Conservation (phyloP, 2,329 filamentous ascomycete genomes). For the Chaetomium globosum region DNA sequence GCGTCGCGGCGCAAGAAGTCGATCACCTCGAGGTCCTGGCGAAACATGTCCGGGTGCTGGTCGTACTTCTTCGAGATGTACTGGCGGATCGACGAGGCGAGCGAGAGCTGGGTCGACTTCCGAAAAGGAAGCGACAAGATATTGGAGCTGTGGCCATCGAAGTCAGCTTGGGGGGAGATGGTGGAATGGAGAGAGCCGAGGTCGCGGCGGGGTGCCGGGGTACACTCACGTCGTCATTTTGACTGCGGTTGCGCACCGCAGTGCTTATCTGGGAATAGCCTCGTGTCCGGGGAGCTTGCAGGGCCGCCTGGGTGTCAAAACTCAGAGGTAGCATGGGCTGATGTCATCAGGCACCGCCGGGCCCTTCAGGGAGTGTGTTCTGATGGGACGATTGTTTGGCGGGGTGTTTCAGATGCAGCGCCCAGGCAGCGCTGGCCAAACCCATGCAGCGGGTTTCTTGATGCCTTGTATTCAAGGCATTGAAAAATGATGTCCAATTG, state of each 20-base stretch:
- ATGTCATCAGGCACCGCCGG: slow-evolving; percentile 18
- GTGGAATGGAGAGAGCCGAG: neutral
- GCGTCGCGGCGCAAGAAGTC: slow-evolving; percentile 82
- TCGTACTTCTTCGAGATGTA: slow-evolving; percentile 99
- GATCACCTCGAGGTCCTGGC: slow-evolving; percentile 79
- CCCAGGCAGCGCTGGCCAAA: neutral
- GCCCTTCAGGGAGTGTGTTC: neutral
- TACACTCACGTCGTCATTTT: slow-evolving; percentile 32
- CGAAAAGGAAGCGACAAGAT: slow-evolving; percentile 85
- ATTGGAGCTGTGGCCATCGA: slow-evolving; percentile 46
- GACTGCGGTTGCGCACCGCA: neutral
- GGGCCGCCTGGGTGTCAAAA: neutral
- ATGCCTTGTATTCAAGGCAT: slow-evolving; percentile 1
- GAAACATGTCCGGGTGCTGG: slow-evolving; percentile 97
- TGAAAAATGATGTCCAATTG: too few relatives aligned
- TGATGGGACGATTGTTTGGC: slow-evolving; percentile 17
- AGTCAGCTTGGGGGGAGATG: neutral
- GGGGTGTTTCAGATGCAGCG: slow-evolving; percentile 3
- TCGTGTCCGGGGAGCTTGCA: neutral
- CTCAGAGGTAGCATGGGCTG: neutral
- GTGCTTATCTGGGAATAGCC: neutral
- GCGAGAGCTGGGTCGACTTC: slow-evolving; percentile 74
- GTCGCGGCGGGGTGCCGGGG: neutral
- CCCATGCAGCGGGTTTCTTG: neutral
- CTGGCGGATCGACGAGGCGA: slow-evolving; percentile 82